A percentile compares a stretch with the other conserved stretches of the same genome.
These are phyloP conservation scores for Penicillium waksmanii DNA, from an alignment of 495 filamentous ascomycete genomes.

Conservation along the genomic window DNA sequence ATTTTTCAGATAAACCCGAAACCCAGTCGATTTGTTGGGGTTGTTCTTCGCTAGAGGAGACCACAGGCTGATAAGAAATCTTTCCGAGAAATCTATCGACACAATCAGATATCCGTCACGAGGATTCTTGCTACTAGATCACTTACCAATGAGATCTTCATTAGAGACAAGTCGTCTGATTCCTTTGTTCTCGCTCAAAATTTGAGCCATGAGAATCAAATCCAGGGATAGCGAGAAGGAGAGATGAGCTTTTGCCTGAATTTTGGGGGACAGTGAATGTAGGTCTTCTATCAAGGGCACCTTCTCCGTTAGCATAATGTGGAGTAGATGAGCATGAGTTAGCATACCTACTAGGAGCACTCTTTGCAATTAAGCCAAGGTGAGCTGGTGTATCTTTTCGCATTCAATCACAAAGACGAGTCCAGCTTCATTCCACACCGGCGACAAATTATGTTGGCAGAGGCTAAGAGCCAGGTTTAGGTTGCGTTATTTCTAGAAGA, in stretches of 20 bases:
- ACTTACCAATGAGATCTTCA: neutral
- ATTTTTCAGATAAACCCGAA: too few species aligned
- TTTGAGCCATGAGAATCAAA: neutral
- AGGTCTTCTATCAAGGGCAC: neutral
- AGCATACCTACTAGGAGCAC: neutral
- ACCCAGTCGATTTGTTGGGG: too few species aligned
- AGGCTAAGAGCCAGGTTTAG: neutral
- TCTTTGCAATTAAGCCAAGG: neutral
- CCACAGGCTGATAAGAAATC: too few species aligned
- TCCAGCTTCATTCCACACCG: neutral
- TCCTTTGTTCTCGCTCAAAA: slow-evolving; percentile 1
- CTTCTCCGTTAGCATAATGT: neutral
- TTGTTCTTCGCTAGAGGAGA: too few species aligned
- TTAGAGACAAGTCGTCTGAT: slow-evolving; percentile 1
- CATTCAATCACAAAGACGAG: slow-evolving; percentile 1
- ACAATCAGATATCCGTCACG: neutral
- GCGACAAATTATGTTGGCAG: neutral
- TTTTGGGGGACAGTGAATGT: neutral
- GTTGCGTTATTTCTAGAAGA: neutral
- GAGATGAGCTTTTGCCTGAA: neutral
- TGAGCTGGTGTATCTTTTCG: neutral
- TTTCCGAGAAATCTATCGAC: neutral
- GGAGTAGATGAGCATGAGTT: neutral
- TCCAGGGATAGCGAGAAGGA: neutral
- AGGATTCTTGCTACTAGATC: neutral